Base-by-base conservation (phyloP, 805 yeast species). In the Saturnispora gosingensis region DNA sequence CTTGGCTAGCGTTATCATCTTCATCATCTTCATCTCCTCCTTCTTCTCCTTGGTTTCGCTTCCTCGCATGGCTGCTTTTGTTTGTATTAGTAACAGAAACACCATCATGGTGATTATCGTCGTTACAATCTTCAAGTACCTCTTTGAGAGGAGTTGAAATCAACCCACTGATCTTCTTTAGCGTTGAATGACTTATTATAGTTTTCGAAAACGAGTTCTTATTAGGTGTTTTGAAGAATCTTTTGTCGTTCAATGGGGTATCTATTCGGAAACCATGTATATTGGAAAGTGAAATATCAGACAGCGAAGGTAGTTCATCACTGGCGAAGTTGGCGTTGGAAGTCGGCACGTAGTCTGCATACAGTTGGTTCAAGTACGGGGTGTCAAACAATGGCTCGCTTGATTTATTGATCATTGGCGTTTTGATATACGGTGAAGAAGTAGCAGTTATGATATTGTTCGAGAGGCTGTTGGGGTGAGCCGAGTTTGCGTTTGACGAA, bases 331-430 rank as follows among this genome's bases (percentile, higher is more conserved):
- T 49, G 10, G 25, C 11, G 36, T 24, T 35, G 7, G 38, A 22
- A 40, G 45, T 52, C 2, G 50, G 47, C 8, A 15, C 48, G 25
- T 25, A 47, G 3, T 50, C 53, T 5, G 52, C 36, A 43, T 51
- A 54, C 20, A 54, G 25, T 11, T 34, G 49, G 24, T 54, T 52
- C 27, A 54, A 48, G 39, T 52, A 54, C 5, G 57, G 55, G 2
- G 57, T 52, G 42, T 54, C 57, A 18, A 54, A 54, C 5, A 52
- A 24, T 15, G 43, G 46, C 18, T 51, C 53, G 13, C 34, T 42
- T 18, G 57, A 52, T 44, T 51, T 54, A 24, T 44, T 49, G 9
- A 40, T 32, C 32, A 45, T 24, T 11, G 54, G 57, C 1, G 54
- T 54, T 16, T 42, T 35, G 20, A 51, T 28, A 15, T 50, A 38